phyloP scores from a whole-genome alignment of 1,284 basidiomycete species.

The Fomitopsis betulina region DNA sequence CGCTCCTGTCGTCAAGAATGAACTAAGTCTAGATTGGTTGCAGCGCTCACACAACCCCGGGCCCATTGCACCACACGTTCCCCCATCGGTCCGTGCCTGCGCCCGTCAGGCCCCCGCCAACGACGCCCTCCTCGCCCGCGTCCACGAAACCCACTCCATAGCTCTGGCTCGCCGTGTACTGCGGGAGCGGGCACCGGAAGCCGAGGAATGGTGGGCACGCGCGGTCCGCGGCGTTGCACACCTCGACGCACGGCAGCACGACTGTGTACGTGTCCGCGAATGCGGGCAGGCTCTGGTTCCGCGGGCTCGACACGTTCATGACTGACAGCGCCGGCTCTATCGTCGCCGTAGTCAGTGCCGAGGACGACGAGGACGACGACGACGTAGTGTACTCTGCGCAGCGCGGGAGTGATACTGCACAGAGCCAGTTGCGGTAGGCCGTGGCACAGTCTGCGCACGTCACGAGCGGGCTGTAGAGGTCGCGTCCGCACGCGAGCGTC shows the following conservation, averaged over 20 bases:
- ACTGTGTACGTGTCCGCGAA: slow-evolving; percentile 46
- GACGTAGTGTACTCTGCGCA: slow-evolving; percentile 51
- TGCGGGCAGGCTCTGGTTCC: slow-evolving; percentile 44
- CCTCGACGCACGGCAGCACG: slow-evolving; percentile 76
- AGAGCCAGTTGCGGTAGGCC: slow-evolving; percentile 79
- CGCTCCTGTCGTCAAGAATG: neutral
- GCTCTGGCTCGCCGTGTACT: slow-evolving; percentile 62
- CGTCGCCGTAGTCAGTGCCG: slow-evolving; percentile 15
- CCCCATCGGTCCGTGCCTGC: slow-evolving; percentile 65
- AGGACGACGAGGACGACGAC: slow-evolving; percentile 26
- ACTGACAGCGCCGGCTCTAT: slow-evolving; percentile 39
- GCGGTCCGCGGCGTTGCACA: slow-evolving; percentile 69
- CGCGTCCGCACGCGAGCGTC: slow-evolving; percentile 76
- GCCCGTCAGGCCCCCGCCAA: slow-evolving; percentile 46
- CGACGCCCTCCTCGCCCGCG: slow-evolving; percentile 40
- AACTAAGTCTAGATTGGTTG: neutral
- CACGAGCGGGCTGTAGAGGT: slow-evolving; percentile 75
- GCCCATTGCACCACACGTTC: slow-evolving; percentile 74
- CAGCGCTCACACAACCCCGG: slow-evolving; percentile 16
- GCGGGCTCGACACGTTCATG: slow-evolving; percentile 33
- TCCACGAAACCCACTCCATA: slow-evolving; percentile 78
- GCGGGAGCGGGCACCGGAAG: slow-evolving; percentile 64
- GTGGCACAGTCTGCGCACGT: slow-evolving; percentile 73
- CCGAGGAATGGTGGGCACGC: slow-evolving; percentile 71
- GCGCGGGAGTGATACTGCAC: slow-evolving; percentile 66